phyloP scores from a whole-genome alignment of 495 filamentous ascomycete species.

The Amniculicola lignicola region DNA sequence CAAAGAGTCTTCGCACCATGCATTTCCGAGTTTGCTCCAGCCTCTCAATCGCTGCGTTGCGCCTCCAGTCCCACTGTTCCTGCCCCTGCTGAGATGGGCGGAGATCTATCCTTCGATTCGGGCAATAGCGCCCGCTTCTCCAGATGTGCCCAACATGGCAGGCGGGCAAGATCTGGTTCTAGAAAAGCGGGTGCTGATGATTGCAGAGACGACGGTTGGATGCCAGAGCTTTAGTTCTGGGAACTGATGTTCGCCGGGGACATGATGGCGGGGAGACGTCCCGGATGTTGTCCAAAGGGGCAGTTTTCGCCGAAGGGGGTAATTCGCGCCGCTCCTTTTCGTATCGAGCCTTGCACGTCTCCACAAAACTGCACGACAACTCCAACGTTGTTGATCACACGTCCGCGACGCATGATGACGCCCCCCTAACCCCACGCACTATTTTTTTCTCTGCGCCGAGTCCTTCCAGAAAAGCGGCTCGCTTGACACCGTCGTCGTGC shows the following conservation, averaged over 20 bases:
- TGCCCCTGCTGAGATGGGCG: no score
- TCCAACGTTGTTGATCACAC: background rate
- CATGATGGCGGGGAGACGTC: background rate
- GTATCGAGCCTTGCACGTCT: background rate
- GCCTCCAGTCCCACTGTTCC: no score
- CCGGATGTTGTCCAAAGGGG: background rate
- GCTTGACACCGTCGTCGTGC: background rate
- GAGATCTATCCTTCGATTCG: constrained; percentile 3
- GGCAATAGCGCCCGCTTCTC: background rate
- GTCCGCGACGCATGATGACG: background rate
- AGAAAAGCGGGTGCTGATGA: no score
- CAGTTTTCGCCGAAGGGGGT: background rate
- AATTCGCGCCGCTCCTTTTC: constrained; percentile 16
- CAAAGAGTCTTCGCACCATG: background rate
- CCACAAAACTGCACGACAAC: background rate
- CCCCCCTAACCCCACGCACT: background rate
- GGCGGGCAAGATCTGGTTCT: constrained; percentile 5
- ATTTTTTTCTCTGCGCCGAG: no score
- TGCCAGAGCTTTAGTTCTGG: background rate
- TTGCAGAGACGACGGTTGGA: no score
- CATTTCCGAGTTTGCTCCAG: background rate
- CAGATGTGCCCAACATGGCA: background rate
- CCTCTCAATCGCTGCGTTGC: no score
- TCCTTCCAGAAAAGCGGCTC: background rate
- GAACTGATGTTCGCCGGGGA: background rate